Base-by-base conservation (phyloP, 768 basidiomycete genomes). In the Boletus tomentosulus region DNA sequence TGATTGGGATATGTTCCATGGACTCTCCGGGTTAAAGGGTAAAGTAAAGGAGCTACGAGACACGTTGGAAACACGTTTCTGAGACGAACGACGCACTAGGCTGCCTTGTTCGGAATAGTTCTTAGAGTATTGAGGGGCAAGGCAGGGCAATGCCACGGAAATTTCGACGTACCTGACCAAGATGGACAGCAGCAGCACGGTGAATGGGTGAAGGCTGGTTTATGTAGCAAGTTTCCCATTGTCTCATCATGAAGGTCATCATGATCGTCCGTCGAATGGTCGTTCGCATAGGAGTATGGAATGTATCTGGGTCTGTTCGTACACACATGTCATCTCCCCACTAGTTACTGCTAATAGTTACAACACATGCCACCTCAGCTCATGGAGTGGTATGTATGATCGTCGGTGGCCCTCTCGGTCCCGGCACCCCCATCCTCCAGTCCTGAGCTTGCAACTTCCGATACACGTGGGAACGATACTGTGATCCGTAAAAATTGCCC, bases 1-100 rank as follows among this genome's bases (percentile, higher is more conserved):
- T 54, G n/a, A 51, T 45, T 55, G 56, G 57, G 54, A 56, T 56
- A 53, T 57, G 58, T 58, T 61, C 50, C 59, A 66, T 57, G 41
- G 25, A 22, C 46, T 43, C 57, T 59, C 54, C 37, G 53, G 46
- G 59, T 68, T 71, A 65, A 66, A 68, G 59, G 64, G 69, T 12
- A 56, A 48, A 42, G 50, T 10, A 51, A 43, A 39, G 46, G 50
- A 54, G 13, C 51, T 65, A 48, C 37, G 34, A 57, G 34, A 49
- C 67, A 69, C 65, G 69, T 39, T 59, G 51, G 53, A 10, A 57
- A 69, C 67, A 71, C 67, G 69, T 71, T 69, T 58, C 48, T 54
- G 34, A 55, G 54, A 62, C 51, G 38, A 35, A 57, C 33, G 46
- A 61, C 62, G 31, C 54, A 59, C 58, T 49, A 49, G 48, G 19